These are phyloP conservation scores for Colletotrichum sp. DNA, from an alignment of 2,329 filamentous ascomycete species.

Conservation along the genomic window DNA sequence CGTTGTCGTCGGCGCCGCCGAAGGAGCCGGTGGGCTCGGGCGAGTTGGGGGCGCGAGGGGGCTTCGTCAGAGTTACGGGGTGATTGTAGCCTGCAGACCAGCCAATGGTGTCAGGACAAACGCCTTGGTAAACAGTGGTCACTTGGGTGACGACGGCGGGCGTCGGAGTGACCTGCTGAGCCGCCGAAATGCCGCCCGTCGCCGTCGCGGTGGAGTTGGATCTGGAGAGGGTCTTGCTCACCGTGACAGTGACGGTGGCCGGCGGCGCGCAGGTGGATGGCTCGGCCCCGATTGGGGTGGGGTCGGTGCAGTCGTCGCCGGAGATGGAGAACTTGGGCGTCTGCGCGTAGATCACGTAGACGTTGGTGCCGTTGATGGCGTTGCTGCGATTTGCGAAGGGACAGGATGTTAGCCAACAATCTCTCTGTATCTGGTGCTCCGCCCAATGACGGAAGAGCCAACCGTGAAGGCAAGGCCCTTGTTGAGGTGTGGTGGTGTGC, in stretches of 20 bases:
- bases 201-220: constrained; percentile 18
- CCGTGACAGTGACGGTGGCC: constrained; percentile 28
- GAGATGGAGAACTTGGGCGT: constrained; percentile 41
- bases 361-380: constrained; percentile 50
- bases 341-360: constrained; percentile 48
- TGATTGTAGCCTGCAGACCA: constrained; percentile 18
- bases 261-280: constrained; percentile 28
- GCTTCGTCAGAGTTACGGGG: constrained; percentile 16
- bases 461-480: background rate
- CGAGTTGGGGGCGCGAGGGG: background rate
- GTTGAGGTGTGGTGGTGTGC: background rate
- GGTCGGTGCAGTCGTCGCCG: constrained; percentile 32
- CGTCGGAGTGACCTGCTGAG: constrained; percentile 2
- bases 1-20: background rate
- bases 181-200: constrained; percentile 16
- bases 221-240: constrained; percentile 20
- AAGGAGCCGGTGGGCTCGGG: background rate
- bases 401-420: background rate
- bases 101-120: constrained; percentile 20
- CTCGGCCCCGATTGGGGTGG: constrained; percentile 18
- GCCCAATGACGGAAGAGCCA: background rate
- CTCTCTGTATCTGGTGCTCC: background rate
- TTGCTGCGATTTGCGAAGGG: constrained; percentile 26
- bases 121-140: constrained; percentile 7
- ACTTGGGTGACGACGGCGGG: background rate